Conservation (phyloP, 305 asterid genomes). For the Nicotiana rustica region DNA sequence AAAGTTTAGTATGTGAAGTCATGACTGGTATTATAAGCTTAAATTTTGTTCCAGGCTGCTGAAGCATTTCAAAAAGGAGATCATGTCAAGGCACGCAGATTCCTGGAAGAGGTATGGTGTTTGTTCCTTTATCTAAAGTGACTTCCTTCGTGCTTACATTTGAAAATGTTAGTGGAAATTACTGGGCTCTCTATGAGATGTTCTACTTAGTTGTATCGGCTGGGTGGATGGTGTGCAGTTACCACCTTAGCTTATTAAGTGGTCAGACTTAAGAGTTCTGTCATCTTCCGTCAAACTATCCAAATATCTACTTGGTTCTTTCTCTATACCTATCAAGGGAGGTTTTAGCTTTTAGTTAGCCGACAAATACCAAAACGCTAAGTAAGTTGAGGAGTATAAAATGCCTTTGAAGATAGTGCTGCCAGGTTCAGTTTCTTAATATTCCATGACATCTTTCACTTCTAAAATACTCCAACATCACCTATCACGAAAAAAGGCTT, state of each 20-base stretch:
- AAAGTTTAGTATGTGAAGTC: constrained; percentile 7
- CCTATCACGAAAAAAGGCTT: not conserved
- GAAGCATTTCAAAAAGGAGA: constrained; percentile 61
- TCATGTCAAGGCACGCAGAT: constrained; percentile 48
- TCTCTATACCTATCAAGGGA: not conserved
- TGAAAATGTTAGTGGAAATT: constrained; percentile 25
- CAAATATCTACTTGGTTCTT: constrained; percentile 5
- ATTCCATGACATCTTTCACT: constrained; percentile 10
- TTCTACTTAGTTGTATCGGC: not conserved
- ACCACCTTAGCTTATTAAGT: constrained; percentile 4
- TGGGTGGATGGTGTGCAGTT: constrained; percentile 25
- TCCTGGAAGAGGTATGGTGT: constrained; percentile 65
- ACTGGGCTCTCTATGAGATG: constrained; percentile 9
- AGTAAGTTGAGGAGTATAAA: not conserved
- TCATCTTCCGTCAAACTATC: constrained; percentile 19
- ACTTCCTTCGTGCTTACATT: not conserved
- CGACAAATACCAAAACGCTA: not conserved
- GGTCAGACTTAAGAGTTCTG: not conserved
- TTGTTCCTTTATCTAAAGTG: constrained; percentile 33
- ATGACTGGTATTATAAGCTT: not conserved
- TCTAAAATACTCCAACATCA: constrained; percentile 27
- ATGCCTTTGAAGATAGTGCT: not conserved
- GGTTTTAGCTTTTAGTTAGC: not conserved
- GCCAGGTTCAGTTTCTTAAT: constrained; percentile 5
- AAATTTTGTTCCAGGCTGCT: constrained; percentile 60